These are phyloP conservation scores for Cryptosporidium muris DNA, from an alignment of 169 alveolate genomes.

Conservation along the genomic window DNA sequence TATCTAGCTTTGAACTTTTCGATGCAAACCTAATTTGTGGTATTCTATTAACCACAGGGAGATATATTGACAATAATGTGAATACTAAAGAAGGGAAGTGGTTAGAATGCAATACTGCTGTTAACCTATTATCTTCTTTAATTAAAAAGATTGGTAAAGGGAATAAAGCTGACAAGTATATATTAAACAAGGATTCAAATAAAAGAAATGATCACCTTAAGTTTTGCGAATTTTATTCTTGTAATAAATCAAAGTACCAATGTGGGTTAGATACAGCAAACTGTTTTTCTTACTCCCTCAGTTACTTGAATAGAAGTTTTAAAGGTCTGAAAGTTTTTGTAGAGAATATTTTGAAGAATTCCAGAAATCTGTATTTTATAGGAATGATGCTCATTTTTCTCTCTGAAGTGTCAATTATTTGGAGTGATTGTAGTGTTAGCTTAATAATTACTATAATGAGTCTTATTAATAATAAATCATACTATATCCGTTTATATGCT, in stretches of 20 bases:
- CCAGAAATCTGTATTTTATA: conserved; percentile 32
- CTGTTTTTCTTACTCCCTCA: conserved; percentile 9
- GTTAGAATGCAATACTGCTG: conserved; percentile 28
- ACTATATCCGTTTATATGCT: conserved; percentile 28
- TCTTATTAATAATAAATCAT: conserved; percentile 16
- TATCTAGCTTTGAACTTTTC: conserved; percentile 18
- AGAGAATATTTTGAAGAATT: conserved; percentile 15
- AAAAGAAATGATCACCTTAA: not conserved
- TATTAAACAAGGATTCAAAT: not conserved
- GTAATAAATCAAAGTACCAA: too few relatives aligned
- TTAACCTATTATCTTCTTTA: conserved; percentile 50
- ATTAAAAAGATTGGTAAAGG: conserved; percentile 24
- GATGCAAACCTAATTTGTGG: conserved; percentile 28
- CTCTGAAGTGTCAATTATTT: conserved; percentile 33
- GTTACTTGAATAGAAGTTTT: conserved; percentile 7
- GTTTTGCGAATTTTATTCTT: not conserved
- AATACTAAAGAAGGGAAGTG: conserved; percentile 8
- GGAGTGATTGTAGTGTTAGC: conserved; percentile 39
- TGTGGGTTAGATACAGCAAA: too few relatives aligned
- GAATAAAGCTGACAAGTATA: not conserved
- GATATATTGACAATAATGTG: conserved; percentile 3
- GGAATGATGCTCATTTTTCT: conserved; percentile 49
- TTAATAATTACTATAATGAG: conserved; percentile 33
- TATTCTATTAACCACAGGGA: conserved; percentile 18
- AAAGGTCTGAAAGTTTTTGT: conserved; percentile 5